Conservation (phyloP, 768 basidiomycete genomes). For the Termitomyces sp. region DNA sequence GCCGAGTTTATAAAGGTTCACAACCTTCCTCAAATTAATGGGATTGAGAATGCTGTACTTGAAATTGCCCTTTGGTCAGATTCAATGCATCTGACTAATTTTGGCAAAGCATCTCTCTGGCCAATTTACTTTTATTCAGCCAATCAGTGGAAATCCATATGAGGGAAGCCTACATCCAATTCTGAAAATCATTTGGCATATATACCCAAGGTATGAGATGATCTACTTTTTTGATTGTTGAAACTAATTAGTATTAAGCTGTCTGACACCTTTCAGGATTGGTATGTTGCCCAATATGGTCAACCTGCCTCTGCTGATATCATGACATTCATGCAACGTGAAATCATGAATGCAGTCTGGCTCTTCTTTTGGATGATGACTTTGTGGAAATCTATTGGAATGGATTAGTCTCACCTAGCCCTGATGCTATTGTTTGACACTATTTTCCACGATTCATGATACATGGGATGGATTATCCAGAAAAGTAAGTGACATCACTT, state of each 20-base stretch:
- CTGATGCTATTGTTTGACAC: neutral
- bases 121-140: neutral
- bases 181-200: neutral
- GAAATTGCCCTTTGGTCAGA: slow-evolving; percentile 33
- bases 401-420: neutral
- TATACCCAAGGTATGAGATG: neutral
- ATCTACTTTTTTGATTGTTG: neutral
- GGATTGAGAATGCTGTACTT: neutral
- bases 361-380: neutral
- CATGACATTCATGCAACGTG: neutral
- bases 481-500: neutral
- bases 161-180: neutral
- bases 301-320: neutral
- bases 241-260: slow-evolving; percentile 28
- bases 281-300: neutral
- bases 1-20: neutral
- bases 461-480: neutral
- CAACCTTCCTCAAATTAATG: neutral
- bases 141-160: neutral
- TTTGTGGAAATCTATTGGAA: neutral
- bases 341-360: neutral
- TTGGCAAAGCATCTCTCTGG: slow-evolving; percentile 27
- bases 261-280: neutral
- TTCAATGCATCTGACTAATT: slow-evolving; percentile 33
- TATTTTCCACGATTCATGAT: neutral